Evolutionary conservation across 2,329 filamentous ascomycete species (phyloP).

Genomic region (Tolypocladium tropicale): DNA sequence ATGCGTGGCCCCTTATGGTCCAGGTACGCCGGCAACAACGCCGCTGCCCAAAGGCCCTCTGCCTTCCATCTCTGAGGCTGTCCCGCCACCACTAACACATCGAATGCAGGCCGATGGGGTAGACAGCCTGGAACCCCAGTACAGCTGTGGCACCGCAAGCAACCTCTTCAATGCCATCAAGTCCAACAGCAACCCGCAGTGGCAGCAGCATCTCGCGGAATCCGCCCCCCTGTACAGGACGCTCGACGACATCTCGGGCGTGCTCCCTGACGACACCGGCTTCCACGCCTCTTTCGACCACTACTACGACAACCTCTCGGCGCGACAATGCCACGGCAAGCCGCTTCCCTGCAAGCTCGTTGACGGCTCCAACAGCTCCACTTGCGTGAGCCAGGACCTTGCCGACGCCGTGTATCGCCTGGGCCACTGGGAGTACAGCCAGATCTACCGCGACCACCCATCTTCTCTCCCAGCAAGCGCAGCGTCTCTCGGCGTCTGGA

Average conservation of each 20-base stretch:
- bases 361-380: slow-evolving; percentile 30
- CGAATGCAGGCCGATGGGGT: slow-evolving; percentile 35
- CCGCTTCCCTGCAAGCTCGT: slow-evolving; percentile 57
- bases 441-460: slow-evolving; percentile 60
- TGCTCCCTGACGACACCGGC: slow-evolving; percentile 40
- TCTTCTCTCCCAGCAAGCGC: slow-evolving; percentile 51
- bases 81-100: background rate
- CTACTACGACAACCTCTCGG: slow-evolving; percentile 77
- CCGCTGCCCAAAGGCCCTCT: too few relatives aligned
- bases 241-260: slow-evolving; percentile 60
- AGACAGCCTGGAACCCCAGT: slow-evolving; percentile 67
- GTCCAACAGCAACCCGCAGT: slow-evolving; percentile 34
- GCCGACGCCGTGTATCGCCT: slow-evolving; percentile 65
- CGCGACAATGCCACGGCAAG: slow-evolving; percentile 65
- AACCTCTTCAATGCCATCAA: slow-evolving; percentile 32
- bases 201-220: slow-evolving; percentile 53
- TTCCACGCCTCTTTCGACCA: slow-evolving; percentile 71
- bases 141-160: slow-evolving; percentile 48
- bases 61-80: too few relatives aligned
- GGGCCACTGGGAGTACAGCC: slow-evolving; percentile 73
- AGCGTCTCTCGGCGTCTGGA: slow-evolving; percentile 59
- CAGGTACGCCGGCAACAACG: slow-evolving; percentile 27
- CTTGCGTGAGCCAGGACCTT: slow-evolving; percentile 51
- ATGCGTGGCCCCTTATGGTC: slow-evolving; percentile 34
- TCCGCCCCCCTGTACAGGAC: slow-evolving; percentile 42